phyloP scores from a whole-genome alignment of 179 eudicot genomes.

The Monotropa hypopitys region DNA sequence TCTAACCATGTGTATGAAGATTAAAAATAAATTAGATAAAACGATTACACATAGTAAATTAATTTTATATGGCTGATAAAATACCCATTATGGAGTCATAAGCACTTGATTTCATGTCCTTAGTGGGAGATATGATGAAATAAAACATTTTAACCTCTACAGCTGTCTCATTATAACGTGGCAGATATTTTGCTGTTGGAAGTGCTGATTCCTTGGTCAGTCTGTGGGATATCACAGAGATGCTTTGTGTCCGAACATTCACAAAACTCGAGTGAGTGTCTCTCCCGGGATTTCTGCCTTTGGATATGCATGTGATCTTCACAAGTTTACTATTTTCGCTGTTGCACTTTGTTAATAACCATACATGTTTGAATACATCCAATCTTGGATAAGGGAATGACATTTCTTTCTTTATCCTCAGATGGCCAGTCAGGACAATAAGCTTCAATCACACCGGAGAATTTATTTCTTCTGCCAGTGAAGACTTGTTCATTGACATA shows the following conservation, averaged over 20 bases:
- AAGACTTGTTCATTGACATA: conserved; percentile 87
- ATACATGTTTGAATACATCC: neutral
- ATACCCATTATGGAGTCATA: neutral
- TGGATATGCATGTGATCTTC: neutral
- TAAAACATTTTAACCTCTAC: neutral
- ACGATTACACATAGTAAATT: neutral
- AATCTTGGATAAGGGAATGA: neutral
- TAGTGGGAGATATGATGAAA: neutral
- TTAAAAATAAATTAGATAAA: neutral
- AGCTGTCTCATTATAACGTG: conserved; percentile 2
- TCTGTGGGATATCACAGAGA: conserved; percentile 88
- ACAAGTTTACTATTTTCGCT: neutral
- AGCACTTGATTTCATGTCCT: neutral
- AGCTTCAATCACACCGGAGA: conserved; percentile 97
- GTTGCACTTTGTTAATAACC: neutral
- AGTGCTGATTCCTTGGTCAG: conserved; percentile 98
- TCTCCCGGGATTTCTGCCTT: neutral
- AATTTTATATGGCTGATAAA: neutral
- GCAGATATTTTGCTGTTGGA: conserved; percentile 96
- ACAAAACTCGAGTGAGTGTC: conserved; percentile 79
- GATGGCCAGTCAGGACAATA: conserved; percentile 98
- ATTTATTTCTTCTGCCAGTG: conserved; percentile 93
- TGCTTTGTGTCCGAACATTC: conserved; percentile 87
- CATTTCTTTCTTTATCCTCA: conserved; percentile 21
- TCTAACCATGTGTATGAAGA: neutral